Conservation (phyloP, 257 asterid genomes). For the Cordia subcordata region DNA sequence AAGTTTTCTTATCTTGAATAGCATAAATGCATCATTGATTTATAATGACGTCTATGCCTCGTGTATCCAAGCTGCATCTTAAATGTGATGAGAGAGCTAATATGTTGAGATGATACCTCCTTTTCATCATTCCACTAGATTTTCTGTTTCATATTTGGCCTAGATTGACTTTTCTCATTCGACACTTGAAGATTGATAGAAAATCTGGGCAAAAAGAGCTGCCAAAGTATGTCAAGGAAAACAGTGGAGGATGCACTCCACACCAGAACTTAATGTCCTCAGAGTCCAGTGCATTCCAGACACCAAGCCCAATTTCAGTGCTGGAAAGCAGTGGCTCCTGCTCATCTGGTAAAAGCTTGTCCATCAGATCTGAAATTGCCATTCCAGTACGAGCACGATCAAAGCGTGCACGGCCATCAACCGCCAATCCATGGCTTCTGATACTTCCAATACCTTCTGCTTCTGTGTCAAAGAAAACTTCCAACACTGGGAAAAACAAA, state of each 20-base stretch:
- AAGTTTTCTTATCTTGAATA: no score
- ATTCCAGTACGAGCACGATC: slow-evolving; percentile 58
- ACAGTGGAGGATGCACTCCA: slow-evolving; percentile 14
- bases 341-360: slow-evolving; percentile 33
- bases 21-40: no score
- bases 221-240: slow-evolving; percentile 13
- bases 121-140: slow-evolving; percentile 13
- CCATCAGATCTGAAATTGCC: slow-evolving; percentile 25
- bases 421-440: slow-evolving; percentile 47
- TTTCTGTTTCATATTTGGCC: neutral
- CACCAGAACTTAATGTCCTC: slow-evolving; percentile 21
- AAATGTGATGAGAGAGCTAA: neutral
- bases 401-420: slow-evolving; percentile 55
- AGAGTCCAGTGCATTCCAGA: slow-evolving; percentile 39
- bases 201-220: slow-evolving; percentile 21
- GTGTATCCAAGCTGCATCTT: no score
- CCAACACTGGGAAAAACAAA: slow-evolving; percentile 23
- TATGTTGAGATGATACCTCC: neutral
- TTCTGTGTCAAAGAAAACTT: slow-evolving; percentile 25
- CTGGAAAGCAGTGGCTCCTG: slow-evolving; percentile 57
- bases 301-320: slow-evolving; percentile 72
- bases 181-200: slow-evolving; percentile 17
- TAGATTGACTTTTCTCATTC: neutral
- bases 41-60: no score
- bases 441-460: slow-evolving; percentile 26